phyloP scores from a whole-genome alignment of 2,329 filamentous ascomycete genomes.

The Fusarium oxysporum region DNA sequence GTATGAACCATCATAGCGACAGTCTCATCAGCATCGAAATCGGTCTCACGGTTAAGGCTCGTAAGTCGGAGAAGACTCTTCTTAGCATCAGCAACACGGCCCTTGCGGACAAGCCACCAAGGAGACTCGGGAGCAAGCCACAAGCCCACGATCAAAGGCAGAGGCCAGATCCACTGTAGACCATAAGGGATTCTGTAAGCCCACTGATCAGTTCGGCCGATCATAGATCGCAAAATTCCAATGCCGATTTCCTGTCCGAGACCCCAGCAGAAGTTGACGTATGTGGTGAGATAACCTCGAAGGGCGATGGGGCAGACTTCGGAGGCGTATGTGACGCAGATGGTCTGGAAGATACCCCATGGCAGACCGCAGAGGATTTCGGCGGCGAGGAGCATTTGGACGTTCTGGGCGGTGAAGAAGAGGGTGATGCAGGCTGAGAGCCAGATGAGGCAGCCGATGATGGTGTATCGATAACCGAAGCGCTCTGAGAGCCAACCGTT shows the following conservation, averaged over 20 bases:
- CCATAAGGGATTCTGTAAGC: constrained; percentile 77
- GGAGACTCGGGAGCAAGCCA: constrained; percentile 77
- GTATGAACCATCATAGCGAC: constrained; percentile 94
- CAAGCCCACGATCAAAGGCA: constrained; percentile 74
- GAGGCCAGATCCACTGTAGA: constrained; percentile 82
- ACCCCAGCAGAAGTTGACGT: constrained; percentile 83
- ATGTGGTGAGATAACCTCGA: constrained; percentile 78
- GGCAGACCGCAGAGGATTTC: constrained; percentile 40
- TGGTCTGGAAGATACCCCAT: constrained; percentile 42
- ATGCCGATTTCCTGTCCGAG: constrained; percentile 79
- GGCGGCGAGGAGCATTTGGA: constrained; percentile 37
- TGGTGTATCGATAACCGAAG: constrained; percentile 38
- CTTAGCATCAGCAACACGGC: constrained; percentile 74
- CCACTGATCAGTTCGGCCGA: constrained; percentile 74
- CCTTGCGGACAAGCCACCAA: constrained; percentile 79
- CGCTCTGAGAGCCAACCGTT: constrained; percentile 37
- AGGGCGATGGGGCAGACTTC: constrained; percentile 80
- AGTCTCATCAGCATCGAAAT: constrained; percentile 85
- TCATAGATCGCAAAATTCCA: constrained; percentile 77
- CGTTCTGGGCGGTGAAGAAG: constrained; percentile 40
- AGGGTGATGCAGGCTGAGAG: constrained; percentile 36
- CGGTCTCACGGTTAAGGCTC: constrained; percentile 70
- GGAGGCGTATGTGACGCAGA: constrained; percentile 55
- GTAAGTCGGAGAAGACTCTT: constrained; percentile 73
- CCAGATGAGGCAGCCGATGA: constrained; percentile 37